phyloP scores from a whole-genome alignment of 495 filamentous ascomycete genomes.

The Aspergillus nidulans region DNA sequence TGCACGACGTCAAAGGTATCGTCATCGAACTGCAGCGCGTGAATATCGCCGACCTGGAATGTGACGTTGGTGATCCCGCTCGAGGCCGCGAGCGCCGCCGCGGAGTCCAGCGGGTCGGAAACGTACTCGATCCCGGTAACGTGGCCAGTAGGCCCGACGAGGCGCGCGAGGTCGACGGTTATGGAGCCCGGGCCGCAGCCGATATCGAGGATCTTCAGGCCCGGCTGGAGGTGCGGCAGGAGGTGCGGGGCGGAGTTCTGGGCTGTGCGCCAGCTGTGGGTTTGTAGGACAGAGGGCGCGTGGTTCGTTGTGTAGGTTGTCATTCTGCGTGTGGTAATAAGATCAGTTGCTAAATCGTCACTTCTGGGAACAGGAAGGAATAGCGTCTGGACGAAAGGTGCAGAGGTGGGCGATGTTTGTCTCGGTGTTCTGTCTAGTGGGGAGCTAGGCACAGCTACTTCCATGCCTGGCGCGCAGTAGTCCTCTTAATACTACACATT shows the following conservation, averaged over 20 bases:
- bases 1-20: constrained; percentile 57
- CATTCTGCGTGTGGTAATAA: too few species aligned
- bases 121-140: constrained; percentile 45
- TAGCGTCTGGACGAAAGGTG: too few species aligned
- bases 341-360: too few species aligned
- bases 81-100: constrained; percentile 32
- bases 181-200: constrained; percentile 27
- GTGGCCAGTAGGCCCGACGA: constrained; percentile 42
- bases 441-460: too few species aligned
- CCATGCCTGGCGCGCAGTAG: too few species aligned
- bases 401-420: too few species aligned
- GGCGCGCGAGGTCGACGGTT: constrained; percentile 47
- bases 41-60: constrained; percentile 47
- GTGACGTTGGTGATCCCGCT: constrained; percentile 41
- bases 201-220: constrained; percentile 24
- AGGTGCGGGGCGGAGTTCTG: constrained; percentile 49
- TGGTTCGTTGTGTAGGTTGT: constrained; percentile 49
- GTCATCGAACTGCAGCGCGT: constrained; percentile 41
- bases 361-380: too few species aligned
- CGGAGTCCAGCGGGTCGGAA: constrained; percentile 35
- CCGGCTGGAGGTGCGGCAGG: constrained; percentile 42
- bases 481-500: too few species aligned
- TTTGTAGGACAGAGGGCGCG: constrained; percentile 42
- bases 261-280: constrained; percentile 50
- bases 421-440: too few species aligned